Evolutionary conservation across 345 rosid species (phyloP).

Genomic region (Eucalyptus cladocalyx): DNA sequence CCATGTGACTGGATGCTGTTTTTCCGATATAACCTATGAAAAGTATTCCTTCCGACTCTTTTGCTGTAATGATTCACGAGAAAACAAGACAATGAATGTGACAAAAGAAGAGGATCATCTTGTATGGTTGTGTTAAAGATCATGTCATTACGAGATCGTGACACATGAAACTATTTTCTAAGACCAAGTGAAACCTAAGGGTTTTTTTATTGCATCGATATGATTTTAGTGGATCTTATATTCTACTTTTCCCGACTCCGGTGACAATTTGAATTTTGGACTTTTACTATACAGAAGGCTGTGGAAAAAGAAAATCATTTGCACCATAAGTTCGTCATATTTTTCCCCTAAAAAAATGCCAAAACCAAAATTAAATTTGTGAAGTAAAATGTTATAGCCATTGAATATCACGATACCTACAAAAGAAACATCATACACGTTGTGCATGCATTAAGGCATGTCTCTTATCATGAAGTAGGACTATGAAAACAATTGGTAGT

Average conservation of each 20-base stretch:
- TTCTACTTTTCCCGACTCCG: background rate
- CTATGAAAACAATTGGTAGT: background rate
- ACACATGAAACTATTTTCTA: background rate
- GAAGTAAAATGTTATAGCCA: background rate
- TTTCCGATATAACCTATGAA: background rate
- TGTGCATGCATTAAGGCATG: background rate
- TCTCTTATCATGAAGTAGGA: background rate
- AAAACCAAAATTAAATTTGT: background rate
- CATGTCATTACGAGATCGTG: background rate
- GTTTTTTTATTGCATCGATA: too few relatives aligned
- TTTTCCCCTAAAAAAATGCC: background rate
- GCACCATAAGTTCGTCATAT: background rate
- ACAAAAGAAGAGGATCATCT: background rate
- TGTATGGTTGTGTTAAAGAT: background rate
- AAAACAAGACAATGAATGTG: background rate
- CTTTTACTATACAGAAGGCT: background rate
- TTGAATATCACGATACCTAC: background rate
- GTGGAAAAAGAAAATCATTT: too few relatives aligned
- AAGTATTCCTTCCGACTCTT: background rate
- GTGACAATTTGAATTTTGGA: background rate
- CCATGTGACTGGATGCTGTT: background rate
- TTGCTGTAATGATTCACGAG: background rate
- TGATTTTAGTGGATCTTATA: background rate
- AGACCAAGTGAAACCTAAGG: background rate
- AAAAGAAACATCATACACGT: background rate